Conservation (phyloP, 176 grass and related monocot species). For the Carex pumila region DNA sequence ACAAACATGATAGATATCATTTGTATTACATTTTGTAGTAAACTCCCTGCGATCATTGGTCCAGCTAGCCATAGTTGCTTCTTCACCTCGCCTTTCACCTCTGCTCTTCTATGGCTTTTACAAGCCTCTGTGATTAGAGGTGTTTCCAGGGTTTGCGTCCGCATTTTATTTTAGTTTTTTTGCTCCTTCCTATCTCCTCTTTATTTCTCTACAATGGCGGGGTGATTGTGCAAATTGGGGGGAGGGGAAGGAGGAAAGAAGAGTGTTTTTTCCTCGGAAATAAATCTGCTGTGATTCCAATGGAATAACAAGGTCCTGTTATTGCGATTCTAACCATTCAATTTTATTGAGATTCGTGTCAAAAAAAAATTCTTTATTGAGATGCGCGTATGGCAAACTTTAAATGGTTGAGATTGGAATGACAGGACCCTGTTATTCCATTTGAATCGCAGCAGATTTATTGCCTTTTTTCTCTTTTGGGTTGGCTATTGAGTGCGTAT, state of each 20-base stretch:
- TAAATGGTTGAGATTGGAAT: no score
- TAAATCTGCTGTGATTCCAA: no score
- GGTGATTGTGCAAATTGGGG: neutral
- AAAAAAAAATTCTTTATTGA: no score
- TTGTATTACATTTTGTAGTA: conserved; percentile 28
- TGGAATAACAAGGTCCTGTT: no score
- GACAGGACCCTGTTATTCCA: no score
- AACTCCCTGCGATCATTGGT: conserved; percentile 25
- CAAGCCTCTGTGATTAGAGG: conserved; percentile 24
- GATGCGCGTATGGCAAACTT: no score
- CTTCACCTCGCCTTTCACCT: conserved; percentile 23
- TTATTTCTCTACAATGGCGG: neutral
- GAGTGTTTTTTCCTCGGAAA: neutral
- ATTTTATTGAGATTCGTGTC: no score
- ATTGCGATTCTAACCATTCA: no score
- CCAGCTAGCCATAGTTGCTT: conserved; percentile 34
- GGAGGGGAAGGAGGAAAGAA: neutral
- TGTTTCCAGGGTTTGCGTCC: conserved; percentile 12
- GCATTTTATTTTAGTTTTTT: no score
- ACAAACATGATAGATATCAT: conserved; percentile 37
- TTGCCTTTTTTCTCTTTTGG: no score
- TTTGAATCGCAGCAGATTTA: no score
- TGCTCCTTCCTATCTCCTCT: neutral
- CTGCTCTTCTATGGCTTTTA: neutral
- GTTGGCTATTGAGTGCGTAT: no score